phyloP scores from a whole-genome alignment of 2,329 filamentous ascomycete species.

The Venturia asperata region DNA sequence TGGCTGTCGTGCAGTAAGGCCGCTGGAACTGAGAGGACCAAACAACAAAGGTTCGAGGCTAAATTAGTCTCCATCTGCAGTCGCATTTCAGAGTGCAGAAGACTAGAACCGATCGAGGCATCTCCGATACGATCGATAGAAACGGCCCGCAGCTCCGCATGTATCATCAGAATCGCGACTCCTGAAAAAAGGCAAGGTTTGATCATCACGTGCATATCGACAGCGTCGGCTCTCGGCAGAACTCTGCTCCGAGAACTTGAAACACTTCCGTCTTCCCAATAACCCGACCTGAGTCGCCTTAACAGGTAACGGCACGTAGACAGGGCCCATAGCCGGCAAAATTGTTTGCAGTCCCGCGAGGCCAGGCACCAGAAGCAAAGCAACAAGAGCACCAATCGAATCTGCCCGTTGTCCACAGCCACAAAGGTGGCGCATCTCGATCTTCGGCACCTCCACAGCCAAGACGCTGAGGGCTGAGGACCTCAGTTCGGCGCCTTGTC shows the following conservation, averaged over 20 bases:
- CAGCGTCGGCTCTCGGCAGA: neutral
- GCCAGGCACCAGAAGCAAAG: neutral
- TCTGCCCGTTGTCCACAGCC: neutral
- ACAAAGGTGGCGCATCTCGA: neutral
- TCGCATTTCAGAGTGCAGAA: neutral
- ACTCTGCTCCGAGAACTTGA: neutral
- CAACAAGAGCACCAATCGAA: neutral
- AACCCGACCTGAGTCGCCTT: neutral
- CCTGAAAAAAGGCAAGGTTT: too few species aligned
- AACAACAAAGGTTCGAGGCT: neutral
- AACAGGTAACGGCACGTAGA: neutral
- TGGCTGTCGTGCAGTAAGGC: neutral
- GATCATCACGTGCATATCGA: too few species aligned
- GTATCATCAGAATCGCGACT: too few species aligned
- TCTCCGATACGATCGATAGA: neutral
- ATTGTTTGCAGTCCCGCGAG: neutral
- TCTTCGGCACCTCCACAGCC: neutral
- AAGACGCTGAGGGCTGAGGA: neutral
- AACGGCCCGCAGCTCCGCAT: too few species aligned
- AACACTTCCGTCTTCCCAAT: neutral
- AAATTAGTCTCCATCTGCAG: neutral
- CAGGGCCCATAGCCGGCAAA: neutral
- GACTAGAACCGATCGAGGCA: neutral
- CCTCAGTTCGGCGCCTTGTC: slow-evolving; percentile 9
- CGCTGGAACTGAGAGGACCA: neutral